Conservation (phyloP, 352 stramenopile genomes). For the Blastocystis sp. region DNA sequence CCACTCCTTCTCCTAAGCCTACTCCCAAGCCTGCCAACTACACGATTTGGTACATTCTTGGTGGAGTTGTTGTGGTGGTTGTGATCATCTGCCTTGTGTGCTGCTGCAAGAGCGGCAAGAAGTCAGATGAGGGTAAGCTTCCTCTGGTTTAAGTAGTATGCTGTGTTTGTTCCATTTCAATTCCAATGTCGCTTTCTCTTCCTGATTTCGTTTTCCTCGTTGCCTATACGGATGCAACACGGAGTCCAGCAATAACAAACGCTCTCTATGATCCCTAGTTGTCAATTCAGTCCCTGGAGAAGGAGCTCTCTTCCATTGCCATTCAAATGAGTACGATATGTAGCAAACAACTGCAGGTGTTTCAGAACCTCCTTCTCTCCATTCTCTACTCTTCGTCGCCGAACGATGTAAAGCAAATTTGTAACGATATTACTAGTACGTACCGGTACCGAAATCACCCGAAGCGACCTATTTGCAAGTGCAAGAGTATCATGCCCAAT, state of each 20-base stretch:
- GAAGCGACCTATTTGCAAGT: neutral
- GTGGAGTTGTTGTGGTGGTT: constrained; percentile 23
- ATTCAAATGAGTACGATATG: neutral
- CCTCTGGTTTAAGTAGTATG: constrained; percentile 13
- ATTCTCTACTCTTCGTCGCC: neutral
- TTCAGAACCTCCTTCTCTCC: neutral
- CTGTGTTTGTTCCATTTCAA: constrained; percentile 35
- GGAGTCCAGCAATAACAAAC: neutral
- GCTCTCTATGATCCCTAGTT: neutral
- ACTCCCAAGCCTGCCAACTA: constrained; percentile 22
- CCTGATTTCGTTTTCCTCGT: neutral
- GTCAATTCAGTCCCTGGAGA: neutral
- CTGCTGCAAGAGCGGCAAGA: neutral
- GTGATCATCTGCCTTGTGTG: constrained; percentile 1
- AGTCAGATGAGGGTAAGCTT: neutral
- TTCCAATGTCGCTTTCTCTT: neutral
- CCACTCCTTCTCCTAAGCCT: neutral
- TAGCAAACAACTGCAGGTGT: neutral
- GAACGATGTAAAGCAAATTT: neutral
- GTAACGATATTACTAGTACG: neutral
- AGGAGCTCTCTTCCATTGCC: neutral
- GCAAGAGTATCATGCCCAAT: neutral
- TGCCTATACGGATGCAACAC: neutral
- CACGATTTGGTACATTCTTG: neutral
- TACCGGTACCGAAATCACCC: neutral